Evolutionary conservation across 352 stramenopile genomes (phyloP), one percentile per base, ranked within the genome.

Genomic region (Phytophthora citricola): DNA sequence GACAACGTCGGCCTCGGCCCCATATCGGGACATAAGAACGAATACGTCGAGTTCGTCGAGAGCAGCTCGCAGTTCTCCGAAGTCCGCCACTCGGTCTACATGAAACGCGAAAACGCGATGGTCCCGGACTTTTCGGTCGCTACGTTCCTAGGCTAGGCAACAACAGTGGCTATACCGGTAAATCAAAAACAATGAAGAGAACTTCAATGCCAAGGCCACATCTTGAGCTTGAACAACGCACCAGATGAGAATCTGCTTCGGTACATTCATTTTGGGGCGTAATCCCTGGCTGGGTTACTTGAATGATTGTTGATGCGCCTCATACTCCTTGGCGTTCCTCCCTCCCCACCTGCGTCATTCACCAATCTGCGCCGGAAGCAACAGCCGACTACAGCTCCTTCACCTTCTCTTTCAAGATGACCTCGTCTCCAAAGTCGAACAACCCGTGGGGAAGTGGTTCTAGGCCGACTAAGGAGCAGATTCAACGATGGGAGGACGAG

Each of bases 1-100:
- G 78, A 87, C 54, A 87, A 87, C 32, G 71, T 87, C 26, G 45
- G 26, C 3, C 10, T 51, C 5, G 45, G 26, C n/a, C 45, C 45
- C 2, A 15, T 38, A 11, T 39, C 45, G 5, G 26, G 45, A 12
- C 12, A 34, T 74, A 22, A 60, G 76, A 38, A 76, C 72, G 5
- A 76, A 75, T 10, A 84, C 60, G 24, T 80, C 36, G 66, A 72
- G 50, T 86, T 75, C 53, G 43, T 85, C 7, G 58, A 83, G 45
- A 61, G 62, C 24, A 57, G 53, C 39, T 43, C 75, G 26, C 67
- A 81, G 51, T 86, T 88, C 66, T 54, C 51, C 7, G 39, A 60
- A 8, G 48, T 50, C 26, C 58, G 50, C 6, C 63, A 72, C 44
- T 61, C 62, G 3, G 46, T 75, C 27, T 40, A 56, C 31, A 50